Percentiles rank a stretch among this genome's conserved stretches.
Conservation (phyloP, 805 yeast species). For the Candida nemodendra region DNA sequence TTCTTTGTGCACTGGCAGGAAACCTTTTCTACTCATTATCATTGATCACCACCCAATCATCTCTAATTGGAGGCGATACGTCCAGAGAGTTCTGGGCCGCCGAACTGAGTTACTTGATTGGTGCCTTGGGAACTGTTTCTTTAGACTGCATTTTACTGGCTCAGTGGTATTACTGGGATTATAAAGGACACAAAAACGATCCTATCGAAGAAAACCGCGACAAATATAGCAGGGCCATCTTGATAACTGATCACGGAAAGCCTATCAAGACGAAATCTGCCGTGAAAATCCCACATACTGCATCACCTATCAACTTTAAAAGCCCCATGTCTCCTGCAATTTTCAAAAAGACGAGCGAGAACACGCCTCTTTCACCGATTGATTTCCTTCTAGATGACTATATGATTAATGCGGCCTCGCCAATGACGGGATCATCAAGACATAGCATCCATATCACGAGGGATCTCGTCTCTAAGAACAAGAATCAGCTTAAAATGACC, state of each 20-base stretch:
- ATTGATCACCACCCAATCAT: constrained; percentile 42
- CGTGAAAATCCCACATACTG: constrained; percentile 1
- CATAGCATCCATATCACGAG: too few species aligned
- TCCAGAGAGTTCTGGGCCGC: constrained; percentile 40
- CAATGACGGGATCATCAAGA: background rate
- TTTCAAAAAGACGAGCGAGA: constrained; percentile 31
- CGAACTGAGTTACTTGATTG: constrained; percentile 43
- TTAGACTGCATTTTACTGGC: constrained; percentile 45
- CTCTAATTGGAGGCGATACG: constrained; percentile 35
- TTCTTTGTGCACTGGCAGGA: constrained; percentile 49
- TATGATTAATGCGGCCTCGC: constrained; percentile 12
- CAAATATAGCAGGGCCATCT: constrained; percentile 2
- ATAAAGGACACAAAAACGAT: constrained; percentile 4
- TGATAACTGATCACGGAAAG: constrained; percentile 6
- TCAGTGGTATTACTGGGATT: constrained; percentile 40
- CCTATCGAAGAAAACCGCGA: constrained; percentile 2
- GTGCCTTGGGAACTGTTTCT: constrained; percentile 51
- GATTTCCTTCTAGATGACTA: constrained; percentile 34
- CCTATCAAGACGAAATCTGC: constrained; percentile 6
- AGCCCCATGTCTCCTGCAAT: constrained; percentile 30
- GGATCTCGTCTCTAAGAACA: too few species aligned
- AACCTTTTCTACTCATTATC: constrained; percentile 50
- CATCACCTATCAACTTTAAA: constrained; percentile 23
- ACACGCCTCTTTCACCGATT: constrained; percentile 37
- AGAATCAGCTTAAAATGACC: too few species aligned